Base-by-base conservation (phyloP, 345 rosid genomes). In the Lepidium didymum region DNA sequence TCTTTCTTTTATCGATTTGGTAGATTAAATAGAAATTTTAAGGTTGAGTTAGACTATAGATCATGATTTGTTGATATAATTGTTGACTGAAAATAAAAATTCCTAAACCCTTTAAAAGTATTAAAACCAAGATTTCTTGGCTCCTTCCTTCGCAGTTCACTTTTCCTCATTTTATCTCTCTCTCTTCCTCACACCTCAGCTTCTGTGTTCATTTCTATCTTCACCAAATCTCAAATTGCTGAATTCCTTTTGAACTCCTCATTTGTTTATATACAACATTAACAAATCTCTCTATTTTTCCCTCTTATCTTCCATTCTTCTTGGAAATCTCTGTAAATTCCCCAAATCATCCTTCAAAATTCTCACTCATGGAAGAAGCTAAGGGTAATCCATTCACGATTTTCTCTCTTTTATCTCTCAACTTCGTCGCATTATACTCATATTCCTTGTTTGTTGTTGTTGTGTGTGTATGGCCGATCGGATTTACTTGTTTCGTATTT, bases 361-460 rank as follows among this genome's bases (percentile, higher is more conserved):
- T 36, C 37, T 61, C 12, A 61, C 38, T 46, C 58, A 62, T 68
- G 74, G 78, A 75, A 62, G 74, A 61, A 67, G 53, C 73, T 31
- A 61, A 68, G 1, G 74, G 73, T 67, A 57, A 27, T 4, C 43
- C 9, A 25, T 8, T 6, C 23, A 4, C 60, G 25, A 59, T 62
- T 69, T 44, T 25, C 74, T 67, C 63, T 1, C 31, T 51, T 51
- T 15, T 4, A 10, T 53, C 63, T 60, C 60, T 41, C 2, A 2
- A 23, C 3, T 29, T 64, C 54, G 0, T 64, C 41, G 38, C 76
- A 46, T 64, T 63, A 23, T 45, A 2, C 33, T 59, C 8, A 0
- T 15, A 6, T 10, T 44, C 64, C 7, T 27, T 10, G 8, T 29
- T 19, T 3, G 51, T 0, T 49, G n/a, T 4, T 45, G 1, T 27